Evolutionary conservation across 441 rosid species (phyloP).

Genomic region (Euphorbia schlechtendalii): DNA sequence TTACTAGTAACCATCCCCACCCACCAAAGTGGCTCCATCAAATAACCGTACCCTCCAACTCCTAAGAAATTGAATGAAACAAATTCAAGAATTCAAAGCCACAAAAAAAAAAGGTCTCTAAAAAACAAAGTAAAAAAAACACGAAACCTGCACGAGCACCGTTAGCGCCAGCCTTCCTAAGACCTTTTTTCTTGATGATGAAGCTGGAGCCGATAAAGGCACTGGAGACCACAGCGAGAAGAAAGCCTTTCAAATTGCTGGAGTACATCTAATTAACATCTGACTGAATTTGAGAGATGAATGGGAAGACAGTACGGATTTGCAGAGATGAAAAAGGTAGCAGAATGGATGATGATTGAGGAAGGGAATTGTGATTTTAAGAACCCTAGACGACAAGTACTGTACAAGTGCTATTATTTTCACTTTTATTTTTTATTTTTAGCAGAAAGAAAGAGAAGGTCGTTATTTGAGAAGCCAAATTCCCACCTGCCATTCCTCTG

Average conservation of each 20-base stretch:
- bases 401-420: background rate
- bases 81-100: background rate
- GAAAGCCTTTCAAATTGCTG: constrained; percentile 50
- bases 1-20: constrained; percentile 54
- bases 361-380: background rate
- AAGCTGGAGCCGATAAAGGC: constrained; percentile 48
- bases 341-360: background rate
- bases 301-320: background rate
- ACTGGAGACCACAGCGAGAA: constrained; percentile 49
- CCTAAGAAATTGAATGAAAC: constrained; percentile 21
- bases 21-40: constrained; percentile 58
- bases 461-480: background rate
- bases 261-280: constrained; percentile 3
- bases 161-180: constrained; percentile 48
- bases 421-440: background rate
- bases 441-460: background rate
- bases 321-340: background rate
- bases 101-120: background rate
- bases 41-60: constrained; percentile 46
- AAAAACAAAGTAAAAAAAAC: constrained; percentile 17
- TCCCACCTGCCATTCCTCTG: constrained; percentile 8
- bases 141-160: constrained; percentile 43
- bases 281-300: background rate
- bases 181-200: constrained; percentile 53
- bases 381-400: background rate